Conservation (phyloP, 2,329 filamentous ascomycete genomes). For the Ophiostoma himal-ulmi region DNA sequence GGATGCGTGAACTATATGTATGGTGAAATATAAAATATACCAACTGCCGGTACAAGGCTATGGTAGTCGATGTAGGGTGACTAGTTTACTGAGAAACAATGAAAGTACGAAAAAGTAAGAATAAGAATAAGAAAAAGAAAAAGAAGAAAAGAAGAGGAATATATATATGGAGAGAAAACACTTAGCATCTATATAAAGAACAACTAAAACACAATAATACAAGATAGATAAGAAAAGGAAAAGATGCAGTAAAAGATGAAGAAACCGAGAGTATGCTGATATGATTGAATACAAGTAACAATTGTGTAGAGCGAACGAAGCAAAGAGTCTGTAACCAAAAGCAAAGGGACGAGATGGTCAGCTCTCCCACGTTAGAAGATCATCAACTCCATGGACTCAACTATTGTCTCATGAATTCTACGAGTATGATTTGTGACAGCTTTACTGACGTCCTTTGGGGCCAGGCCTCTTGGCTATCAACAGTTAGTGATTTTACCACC, state of each 20-base stretch:
- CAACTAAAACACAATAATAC: too few relatives aligned
- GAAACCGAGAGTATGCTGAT: too few relatives aligned
- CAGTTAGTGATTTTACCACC: not conserved
- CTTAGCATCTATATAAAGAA: too few relatives aligned
- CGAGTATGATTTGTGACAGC: not conserved
- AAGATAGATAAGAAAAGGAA: too few relatives aligned
- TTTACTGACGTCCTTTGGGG: not conserved
- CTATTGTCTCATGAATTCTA: not conserved
- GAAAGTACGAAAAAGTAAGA: not conserved
- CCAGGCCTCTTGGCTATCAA: not conserved
- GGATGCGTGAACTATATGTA: conserved; percentile 5
- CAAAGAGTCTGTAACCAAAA: not conserved
- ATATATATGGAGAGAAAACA: not conserved
- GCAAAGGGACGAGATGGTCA: not conserved
- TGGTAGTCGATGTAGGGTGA: not conserved
- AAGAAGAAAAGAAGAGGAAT: not conserved
- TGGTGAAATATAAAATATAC: conserved; percentile 1
- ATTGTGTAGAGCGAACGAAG: too few relatives aligned
- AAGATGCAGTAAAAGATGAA: too few relatives aligned
- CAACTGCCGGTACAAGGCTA: conserved; percentile 13
- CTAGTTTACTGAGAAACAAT: not conserved
- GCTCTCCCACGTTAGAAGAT: not conserved
- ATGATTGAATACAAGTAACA: too few relatives aligned
- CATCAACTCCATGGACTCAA: not conserved
- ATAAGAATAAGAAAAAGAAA: not conserved